phyloP scores from a whole-genome alignment of 192 early-diverging fungal genomes.

The Backusella parvicylindrica region DNA sequence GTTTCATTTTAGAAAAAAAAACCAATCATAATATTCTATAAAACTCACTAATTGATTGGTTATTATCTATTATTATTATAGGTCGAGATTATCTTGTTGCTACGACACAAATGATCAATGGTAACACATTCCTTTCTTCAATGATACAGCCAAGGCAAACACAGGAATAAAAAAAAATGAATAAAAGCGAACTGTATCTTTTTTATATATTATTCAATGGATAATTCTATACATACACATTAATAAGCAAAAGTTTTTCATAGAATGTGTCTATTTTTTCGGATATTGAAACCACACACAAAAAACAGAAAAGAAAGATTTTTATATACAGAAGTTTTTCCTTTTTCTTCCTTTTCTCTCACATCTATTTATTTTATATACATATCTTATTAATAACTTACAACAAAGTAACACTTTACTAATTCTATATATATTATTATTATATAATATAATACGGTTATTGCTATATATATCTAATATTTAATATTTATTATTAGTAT shows the following conservation, averaged over 20 bases:
- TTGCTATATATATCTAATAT: no score
- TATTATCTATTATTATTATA: neutral
- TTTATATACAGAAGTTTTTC: neutral
- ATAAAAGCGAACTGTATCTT: neutral
- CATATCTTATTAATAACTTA: no score
- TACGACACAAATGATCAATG: constrained; percentile 90
- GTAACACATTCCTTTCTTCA: constrained; percentile 70
- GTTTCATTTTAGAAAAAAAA: neutral
- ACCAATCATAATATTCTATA: neutral
- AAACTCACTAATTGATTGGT: neutral
- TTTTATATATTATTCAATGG: neutral
- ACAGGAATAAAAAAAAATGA: neutral
- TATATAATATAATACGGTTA: neutral
- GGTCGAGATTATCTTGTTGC: constrained; percentile 79
- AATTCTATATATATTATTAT: neutral
- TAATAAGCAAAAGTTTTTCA: neutral
- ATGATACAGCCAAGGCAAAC: constrained; percentile 13
- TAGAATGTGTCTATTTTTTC: neutral
- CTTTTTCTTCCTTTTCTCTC: neutral
- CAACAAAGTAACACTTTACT: no score
- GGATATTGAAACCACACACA: neutral
- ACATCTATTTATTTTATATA: no score
- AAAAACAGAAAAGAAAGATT: neutral
- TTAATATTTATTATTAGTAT: neutral
- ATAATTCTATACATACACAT: no score